Evolutionary conservation across 140 eudicot genomes (phyloP).

Genomic region (Senecio squalidus): DNA sequence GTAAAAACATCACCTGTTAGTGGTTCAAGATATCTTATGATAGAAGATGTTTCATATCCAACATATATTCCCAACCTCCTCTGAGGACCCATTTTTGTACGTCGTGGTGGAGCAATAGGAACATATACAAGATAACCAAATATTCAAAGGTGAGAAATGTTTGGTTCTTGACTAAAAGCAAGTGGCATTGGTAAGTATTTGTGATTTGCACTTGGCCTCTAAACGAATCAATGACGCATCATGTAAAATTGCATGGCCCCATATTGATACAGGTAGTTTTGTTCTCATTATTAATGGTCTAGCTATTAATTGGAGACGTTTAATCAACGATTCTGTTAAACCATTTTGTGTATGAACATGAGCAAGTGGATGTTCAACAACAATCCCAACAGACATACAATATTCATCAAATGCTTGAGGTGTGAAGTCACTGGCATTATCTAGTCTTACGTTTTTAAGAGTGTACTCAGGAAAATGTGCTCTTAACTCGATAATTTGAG

Average conservation of each 20-base stretch:
- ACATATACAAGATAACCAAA: background rate
- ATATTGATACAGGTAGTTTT: background rate
- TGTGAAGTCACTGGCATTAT: background rate
- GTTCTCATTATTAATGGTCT: constrained; percentile 1
- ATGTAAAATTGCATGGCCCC: background rate
- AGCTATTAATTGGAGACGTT: background rate
- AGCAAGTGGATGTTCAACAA: background rate
- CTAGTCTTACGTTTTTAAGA: no score
- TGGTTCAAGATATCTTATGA: no score
- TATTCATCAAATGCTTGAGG: background rate
- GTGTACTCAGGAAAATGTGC: background rate
- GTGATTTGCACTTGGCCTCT: background rate
- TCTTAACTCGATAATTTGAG: background rate
- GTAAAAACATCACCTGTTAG: no score
- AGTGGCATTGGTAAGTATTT: background rate
- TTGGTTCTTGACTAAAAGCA: background rate
- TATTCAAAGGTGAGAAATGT: background rate
- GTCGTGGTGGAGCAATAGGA: background rate
- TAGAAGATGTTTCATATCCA: no score
- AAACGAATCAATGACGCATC: background rate
- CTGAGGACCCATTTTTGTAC: no score
- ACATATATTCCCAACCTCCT: no score
- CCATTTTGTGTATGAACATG: background rate
- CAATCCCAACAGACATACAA: background rate
- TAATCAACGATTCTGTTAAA: background rate